phyloP scores from a whole-genome alignment of 768 basidiomycete species.

The Clitopilus passeckerianus region DNA sequence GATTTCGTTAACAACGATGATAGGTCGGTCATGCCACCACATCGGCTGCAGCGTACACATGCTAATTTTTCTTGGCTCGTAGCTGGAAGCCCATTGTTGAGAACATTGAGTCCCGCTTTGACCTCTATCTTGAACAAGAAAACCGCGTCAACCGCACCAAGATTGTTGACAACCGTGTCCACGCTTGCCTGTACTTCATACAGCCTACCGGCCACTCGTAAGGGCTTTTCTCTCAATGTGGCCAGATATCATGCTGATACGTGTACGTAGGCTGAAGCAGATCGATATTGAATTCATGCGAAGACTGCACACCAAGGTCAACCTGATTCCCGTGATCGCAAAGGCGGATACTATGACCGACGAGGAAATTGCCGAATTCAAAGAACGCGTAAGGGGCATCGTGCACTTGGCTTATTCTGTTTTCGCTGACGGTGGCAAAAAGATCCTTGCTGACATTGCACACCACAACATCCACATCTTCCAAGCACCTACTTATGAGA shows the following conservation, averaged over 20 bases:
- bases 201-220: constrained; percentile 98
- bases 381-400: constrained; percentile 65
- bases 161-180: constrained; percentile 94
- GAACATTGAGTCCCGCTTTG: constrained; percentile 97
- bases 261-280: constrained; percentile 72
- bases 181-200: constrained; percentile 98
- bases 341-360: constrained; percentile 98
- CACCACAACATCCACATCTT: constrained; percentile 97
- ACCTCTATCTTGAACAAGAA: constrained; percentile 97
- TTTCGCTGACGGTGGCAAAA: not conserved
- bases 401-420: not conserved
- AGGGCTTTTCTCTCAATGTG: constrained; percentile 25
- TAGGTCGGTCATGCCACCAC: constrained; percentile 48
- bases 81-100: constrained; percentile 99
- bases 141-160: constrained; percentile 96
- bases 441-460: constrained; percentile 92
- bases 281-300: constrained; percentile 99
- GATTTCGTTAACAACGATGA: constrained; percentile 99
- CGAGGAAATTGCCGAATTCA: constrained; percentile 91
- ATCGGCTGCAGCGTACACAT: not conserved
- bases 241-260: too few species aligned
- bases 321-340: constrained; percentile 97
- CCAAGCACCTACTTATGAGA: constrained; percentile 96
- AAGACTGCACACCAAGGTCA: constrained; percentile 93
- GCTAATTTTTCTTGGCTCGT: constrained; percentile 8